Evolutionary conservation across 306 rosid genomes (phyloP), one percentile per base, ranked within the genome.

Genomic region (Castanopsis chinensis): DNA sequence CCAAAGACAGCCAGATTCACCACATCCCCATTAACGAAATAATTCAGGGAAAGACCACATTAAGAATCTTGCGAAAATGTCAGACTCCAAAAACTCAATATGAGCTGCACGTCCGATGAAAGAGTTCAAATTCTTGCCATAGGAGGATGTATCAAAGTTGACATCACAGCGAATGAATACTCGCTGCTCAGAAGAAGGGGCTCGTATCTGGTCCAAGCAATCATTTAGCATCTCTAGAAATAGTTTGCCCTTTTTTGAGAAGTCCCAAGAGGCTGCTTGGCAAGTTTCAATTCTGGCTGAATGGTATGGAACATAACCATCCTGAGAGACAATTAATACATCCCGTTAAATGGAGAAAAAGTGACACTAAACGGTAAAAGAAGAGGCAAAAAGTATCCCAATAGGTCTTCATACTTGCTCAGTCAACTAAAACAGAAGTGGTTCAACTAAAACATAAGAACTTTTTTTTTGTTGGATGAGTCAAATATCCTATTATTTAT

Each of bases 301-400:
- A 83, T 94, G 99, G 69, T 94, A 92, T 11, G 99, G 99, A 20
- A 92, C 97, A 80, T 94, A 92, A 71, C 99, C 97, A 75, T 94
- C 99, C 99, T 94, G 88, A 69, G 51, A 74, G 79, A 80, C 27
- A 49, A 63, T 76, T 28, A 83, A 69, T 33, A 81, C 75, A 73
- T 52, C 75, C n/a, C 18, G 20, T 27, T 25, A 8, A 12, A 70
- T 32, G 45, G 30, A 49, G 35, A 72, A 55, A 79, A 18, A 32
- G 2, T 0, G 12, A 23, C 41, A 4, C 5, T 25, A 11, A 12
- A 49, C 5, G n/a, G 30, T 15, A 19, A 64, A 14, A 2, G 11
- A 54, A 52, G 70, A 71, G 12, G 9, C 4, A 45, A 69, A 27
- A 28, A 52, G 17, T 6, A 23, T 55, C 35, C n/a, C 1, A 65